These are phyloP conservation scores for Cutaneotrichosporon mucoides DNA, from an alignment of 1,284 basidiomycete species.

Conservation along the genomic window DNA sequence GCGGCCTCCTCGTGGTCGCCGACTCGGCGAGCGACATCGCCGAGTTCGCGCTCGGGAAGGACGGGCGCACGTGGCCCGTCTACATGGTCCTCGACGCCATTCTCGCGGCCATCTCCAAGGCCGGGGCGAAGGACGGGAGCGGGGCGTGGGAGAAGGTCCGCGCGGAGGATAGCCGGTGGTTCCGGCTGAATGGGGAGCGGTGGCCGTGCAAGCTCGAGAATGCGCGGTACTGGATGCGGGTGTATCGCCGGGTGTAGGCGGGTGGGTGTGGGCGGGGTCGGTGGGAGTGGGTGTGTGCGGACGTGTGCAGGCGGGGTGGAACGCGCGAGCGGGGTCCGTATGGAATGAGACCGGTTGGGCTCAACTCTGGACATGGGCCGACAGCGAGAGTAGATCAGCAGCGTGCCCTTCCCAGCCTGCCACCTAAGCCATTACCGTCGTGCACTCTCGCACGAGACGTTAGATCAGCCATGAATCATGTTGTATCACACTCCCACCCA, in stretches of 20 bases:
- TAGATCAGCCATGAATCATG: too few relatives aligned
- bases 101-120: slow-evolving; percentile 21
- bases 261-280: too few relatives aligned
- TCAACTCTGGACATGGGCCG: too few relatives aligned
- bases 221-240: slow-evolving; percentile 48
- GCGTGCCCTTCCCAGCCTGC: too few relatives aligned
- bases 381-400: too few relatives aligned
- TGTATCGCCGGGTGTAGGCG: slow-evolving; percentile 35
- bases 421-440: too few relatives aligned
- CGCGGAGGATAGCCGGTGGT: slow-evolving; percentile 46
- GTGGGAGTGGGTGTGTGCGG: too few relatives aligned
- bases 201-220: slow-evolving; percentile 51
- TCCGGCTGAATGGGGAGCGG: slow-evolving; percentile 38
- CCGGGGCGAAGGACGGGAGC: background rate
- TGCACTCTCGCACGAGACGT: too few relatives aligned
- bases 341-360: too few relatives aligned
- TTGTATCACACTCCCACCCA: too few relatives aligned
- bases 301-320: too few relatives aligned
- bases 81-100: slow-evolving; percentile 40
- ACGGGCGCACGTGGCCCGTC: slow-evolving; percentile 41
- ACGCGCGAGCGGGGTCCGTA: too few relatives aligned
- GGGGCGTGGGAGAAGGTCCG: slow-evolving; percentile 39
- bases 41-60: slow-evolving; percentile 35
- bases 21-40: slow-evolving; percentile 48
- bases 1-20: slow-evolving; percentile 48